phyloP scores from a whole-genome alignment of 306 rosid species.

The Urtica urens region DNA sequence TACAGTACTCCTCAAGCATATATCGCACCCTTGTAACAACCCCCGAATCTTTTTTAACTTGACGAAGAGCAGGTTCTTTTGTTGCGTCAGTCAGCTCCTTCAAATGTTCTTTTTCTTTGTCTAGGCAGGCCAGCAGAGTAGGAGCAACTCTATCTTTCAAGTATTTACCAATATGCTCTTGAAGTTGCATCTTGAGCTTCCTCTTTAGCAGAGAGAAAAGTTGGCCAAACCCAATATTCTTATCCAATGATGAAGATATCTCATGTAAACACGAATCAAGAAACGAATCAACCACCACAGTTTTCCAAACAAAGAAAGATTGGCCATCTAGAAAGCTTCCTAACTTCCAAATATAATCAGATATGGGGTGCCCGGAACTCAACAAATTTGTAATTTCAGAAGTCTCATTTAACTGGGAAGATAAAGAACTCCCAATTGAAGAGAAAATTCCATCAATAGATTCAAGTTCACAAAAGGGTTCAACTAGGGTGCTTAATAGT shows the following conservation, averaged over 20 bases:
- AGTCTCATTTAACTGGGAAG: conserved; percentile 29
- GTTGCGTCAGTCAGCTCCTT: conserved; percentile 50
- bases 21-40: conserved; percentile 44
- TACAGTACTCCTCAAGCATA: conserved; percentile 86
- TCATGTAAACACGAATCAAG: conserved; percentile 80
- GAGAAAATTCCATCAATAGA: conserved; percentile 47
- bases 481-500: conserved; percentile 47
- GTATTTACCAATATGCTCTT: conserved; percentile 51
- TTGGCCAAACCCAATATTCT: conserved; percentile 80
- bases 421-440: conserved; percentile 39
- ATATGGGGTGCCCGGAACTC: conserved; percentile 69
- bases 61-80: conserved; percentile 39
- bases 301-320: conserved; percentile 85
- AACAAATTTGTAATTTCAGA: conserved; percentile 43
- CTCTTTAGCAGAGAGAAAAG: conserved; percentile 63
- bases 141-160: conserved; percentile 66
- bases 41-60: conserved; percentile 42
- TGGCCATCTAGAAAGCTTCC: conserved; percentile 46
- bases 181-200: conserved; percentile 81
- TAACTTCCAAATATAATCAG: conserved; percentile 73
- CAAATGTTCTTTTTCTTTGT: conserved; percentile 58
- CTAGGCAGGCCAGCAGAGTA: conserved; percentile 56
- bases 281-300: conserved; percentile 70
- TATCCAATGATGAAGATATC: conserved; percentile 75
- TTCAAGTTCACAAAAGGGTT: conserved; percentile 73